Conservation (phyloP, 1,284 basidiomycete species). For the Ustilago cynodontis region DNA sequence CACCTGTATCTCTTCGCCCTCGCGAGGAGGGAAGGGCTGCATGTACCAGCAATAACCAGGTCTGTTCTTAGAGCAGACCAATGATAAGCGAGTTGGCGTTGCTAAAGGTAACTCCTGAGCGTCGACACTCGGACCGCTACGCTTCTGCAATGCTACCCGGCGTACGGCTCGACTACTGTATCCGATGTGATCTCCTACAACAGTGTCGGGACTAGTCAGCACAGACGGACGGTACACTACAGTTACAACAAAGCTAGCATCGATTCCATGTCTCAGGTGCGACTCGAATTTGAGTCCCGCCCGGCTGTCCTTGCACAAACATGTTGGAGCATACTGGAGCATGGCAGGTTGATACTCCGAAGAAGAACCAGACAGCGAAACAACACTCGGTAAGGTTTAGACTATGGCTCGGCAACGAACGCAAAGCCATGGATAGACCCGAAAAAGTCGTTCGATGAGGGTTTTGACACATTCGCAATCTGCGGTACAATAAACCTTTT, state of each 20-base stretch:
- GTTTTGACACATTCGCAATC: slow-evolving; percentile 8
- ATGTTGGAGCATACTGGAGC: background rate
- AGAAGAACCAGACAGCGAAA: background rate
- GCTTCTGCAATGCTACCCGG: background rate
- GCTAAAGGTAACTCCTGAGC: background rate
- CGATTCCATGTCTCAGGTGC: background rate
- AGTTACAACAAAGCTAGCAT: no score
- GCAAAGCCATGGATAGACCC: background rate
- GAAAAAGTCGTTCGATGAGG: background rate
- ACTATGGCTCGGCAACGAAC: background rate
- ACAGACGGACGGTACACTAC: no score
- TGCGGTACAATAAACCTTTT: background rate
- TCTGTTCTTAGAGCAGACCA: background rate
- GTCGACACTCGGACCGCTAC: background rate
- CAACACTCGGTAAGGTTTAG: background rate
- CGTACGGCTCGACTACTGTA: background rate
- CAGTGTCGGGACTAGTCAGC: background rate
- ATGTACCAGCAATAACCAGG: background rate
- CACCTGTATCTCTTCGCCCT: background rate
- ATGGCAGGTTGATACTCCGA: background rate
- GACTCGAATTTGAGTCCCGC: background rate
- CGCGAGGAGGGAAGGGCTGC: background rate
- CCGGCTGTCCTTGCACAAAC: background rate
- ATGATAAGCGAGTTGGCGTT: background rate
- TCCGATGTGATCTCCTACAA: background rate